Base-by-base conservation (phyloP, 2,329 filamentous ascomycete genomes). In the Colletotrichum cereale region DNA sequence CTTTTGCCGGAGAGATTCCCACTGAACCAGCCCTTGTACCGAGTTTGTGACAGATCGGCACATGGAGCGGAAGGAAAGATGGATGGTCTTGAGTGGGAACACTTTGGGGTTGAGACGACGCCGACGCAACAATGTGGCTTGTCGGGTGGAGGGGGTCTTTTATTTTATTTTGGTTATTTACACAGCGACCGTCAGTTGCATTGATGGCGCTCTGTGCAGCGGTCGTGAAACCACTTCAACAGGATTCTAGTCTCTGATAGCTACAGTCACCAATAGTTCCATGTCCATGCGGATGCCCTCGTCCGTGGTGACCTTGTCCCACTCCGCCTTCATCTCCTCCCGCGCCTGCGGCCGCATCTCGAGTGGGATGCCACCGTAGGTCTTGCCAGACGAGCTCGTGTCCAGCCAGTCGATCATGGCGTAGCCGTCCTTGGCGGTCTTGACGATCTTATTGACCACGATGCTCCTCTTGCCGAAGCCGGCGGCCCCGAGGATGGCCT, bases 391-490 rank as follows among this genome's bases (percentile, higher is more conserved):
- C 18, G 66, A 67, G 29, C 66, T 67, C 18, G 66, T 42, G n/a
- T 63, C 66, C 58, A 63, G 47, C 66, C 66, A 67, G 24, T 67
- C 48, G 8, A 67, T 63, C 66, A 67, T 67, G 40, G 66, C 58
- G 44, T 56, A 24, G 2, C 58, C 50, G 26, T 67, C 58, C 40
- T 67, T 42, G 6, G 58, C 66, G 5, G 36, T n/a, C 31, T 67
- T 67, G 1, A 63, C 58, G 6, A 67, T 63, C 24, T 57, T 63
- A 40, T 67, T 67, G 38, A 67, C 62, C 21, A 34, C 31, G 18
- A 67, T 40, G 0, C 26, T 8, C 1, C 26, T 67, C 66, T 67
- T 40, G 38, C 21, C n/a, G 34, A 67, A 63, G 16, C 66, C 66
- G 3, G 66, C 58, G 3, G 0, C 10, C 5, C 36, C 58, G 16